These are phyloP conservation scores for Corniculantispora saksenae DNA, from an alignment of 2,329 filamentous ascomycete species.

Conservation along the genomic window DNA sequence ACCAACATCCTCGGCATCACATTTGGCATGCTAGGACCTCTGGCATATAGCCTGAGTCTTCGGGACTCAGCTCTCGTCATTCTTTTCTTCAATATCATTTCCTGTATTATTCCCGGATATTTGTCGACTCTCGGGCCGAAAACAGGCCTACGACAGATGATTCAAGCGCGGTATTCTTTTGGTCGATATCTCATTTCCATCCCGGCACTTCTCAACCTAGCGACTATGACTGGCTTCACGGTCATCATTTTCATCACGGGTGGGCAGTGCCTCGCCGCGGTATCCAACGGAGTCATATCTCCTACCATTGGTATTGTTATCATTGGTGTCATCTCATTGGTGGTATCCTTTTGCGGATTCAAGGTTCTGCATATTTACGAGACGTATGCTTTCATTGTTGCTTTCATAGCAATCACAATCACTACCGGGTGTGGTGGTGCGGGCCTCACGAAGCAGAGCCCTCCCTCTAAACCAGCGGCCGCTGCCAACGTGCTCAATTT, in stretches of 20 bases:
- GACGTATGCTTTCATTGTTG: slow-evolving; percentile 57
- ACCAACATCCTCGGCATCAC: slow-evolving; percentile 54
- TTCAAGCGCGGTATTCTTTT: slow-evolving; percentile 64
- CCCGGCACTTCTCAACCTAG: slow-evolving; percentile 63
- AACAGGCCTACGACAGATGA: slow-evolving; percentile 66
- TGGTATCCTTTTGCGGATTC: slow-evolving; percentile 64
- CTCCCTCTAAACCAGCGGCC: slow-evolving; percentile 40
- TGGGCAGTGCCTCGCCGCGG: slow-evolving; percentile 58
- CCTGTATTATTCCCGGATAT: slow-evolving; percentile 55
- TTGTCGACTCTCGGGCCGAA: slow-evolving; percentile 60
- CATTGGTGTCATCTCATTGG: slow-evolving; percentile 55
- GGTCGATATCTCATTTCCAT: slow-evolving; percentile 59
- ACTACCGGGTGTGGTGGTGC: slow-evolving; percentile 55
- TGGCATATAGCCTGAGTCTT: slow-evolving; percentile 54
- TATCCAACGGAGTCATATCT: slow-evolving; percentile 49
- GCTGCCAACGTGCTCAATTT: slow-evolving; percentile 54
- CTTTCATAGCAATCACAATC: slow-evolving; percentile 56
- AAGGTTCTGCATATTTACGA: slow-evolving; percentile 58
- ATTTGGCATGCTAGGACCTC: slow-evolving; percentile 63
- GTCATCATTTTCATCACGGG: slow-evolving; percentile 63
- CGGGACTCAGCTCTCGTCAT: slow-evolving; percentile 60
- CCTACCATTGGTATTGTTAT: slow-evolving; percentile 62
- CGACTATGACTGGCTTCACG: slow-evolving; percentile 63
- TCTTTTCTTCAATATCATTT: slow-evolving; percentile 62
- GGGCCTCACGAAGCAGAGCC: slow-evolving; percentile 49